phyloP scores from a whole-genome alignment of 2,329 filamentous ascomycete species.

The Sporothrix pseudoabietina region DNA sequence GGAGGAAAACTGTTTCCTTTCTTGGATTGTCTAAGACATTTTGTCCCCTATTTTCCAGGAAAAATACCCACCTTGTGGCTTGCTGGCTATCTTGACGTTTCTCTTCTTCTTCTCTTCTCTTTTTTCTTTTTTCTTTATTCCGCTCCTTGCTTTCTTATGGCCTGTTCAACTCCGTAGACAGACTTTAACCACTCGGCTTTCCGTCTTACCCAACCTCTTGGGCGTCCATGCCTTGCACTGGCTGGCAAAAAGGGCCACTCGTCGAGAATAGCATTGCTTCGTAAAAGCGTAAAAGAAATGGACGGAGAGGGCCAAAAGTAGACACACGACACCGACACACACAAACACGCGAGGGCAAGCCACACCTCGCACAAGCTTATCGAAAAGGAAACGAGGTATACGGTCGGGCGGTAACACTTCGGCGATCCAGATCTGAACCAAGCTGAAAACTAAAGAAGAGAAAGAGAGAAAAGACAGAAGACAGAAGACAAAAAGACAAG shows the following conservation, averaged over 20 bases:
- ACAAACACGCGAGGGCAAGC: conserved; percentile 13
- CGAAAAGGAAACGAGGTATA: not conserved
- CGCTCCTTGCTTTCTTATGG: not conserved
- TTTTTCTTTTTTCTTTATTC: not conserved
- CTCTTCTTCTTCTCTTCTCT: not conserved
- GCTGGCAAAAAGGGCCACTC: not conserved
- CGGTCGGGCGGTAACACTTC: not conserved
- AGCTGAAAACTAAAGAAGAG: not conserved
- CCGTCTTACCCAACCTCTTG: not conserved
- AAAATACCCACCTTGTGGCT: not conserved
- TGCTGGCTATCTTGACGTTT: not conserved
- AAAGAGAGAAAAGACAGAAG: not conserved
- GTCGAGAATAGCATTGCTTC: no score
- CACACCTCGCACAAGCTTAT: conserved; percentile 17
- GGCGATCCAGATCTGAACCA: conserved; percentile 21
- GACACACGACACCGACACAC: conserved; percentile 4
- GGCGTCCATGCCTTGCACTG: not conserved
- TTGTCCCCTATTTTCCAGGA: not conserved
- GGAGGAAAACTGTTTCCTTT: not conserved
- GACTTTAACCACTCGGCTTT: not conserved
- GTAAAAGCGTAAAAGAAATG: not conserved
- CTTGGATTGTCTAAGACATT: conserved; percentile 7
- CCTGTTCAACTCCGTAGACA: not conserved
- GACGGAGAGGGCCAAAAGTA: not conserved
- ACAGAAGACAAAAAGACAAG: not conserved